Evolutionary conservation across 129 eudicot genomes (phyloP).

Genomic region (Chrysanthemum seticuspe): DNA sequence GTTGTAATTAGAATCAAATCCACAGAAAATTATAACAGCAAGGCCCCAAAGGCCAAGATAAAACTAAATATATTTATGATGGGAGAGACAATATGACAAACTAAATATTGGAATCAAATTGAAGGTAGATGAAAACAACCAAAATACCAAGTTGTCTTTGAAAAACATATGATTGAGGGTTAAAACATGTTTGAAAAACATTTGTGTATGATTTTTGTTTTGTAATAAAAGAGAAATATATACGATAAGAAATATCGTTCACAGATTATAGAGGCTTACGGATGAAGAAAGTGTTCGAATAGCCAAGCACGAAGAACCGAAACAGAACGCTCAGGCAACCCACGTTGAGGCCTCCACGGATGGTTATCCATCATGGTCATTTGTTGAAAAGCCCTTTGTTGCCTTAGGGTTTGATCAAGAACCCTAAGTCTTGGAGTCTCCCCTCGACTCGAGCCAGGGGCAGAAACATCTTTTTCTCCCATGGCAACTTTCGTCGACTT

Average conservation of each 20-base stretch:
- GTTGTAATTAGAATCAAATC: slow-evolving; percentile 56
- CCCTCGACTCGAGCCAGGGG: slow-evolving; percentile 75
- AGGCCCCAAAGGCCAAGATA: slow-evolving; percentile 37
- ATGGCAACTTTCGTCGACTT: slow-evolving; percentile 64
- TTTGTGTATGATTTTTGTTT: not conserved
- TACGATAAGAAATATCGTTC: not conserved
- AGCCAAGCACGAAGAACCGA: slow-evolving; percentile 99
- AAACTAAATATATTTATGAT: slow-evolving; percentile 29
- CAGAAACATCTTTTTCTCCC: slow-evolving; percentile 77
- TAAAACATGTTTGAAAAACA: slow-evolving; percentile 1
- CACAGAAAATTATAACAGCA: slow-evolving; percentile 47
- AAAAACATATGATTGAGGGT: slow-evolving; percentile 37
- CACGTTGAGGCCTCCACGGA: slow-evolving; percentile 99
- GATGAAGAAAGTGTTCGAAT: slow-evolving; percentile 97
- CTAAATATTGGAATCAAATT: slow-evolving; percentile 44
- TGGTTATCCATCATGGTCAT: slow-evolving; percentile 92
- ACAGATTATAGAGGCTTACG: slow-evolving; percentile 43
- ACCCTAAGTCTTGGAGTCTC: slow-evolving; percentile 89
- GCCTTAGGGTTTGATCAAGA: slow-evolving; percentile 89
- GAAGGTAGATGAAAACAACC: slow-evolving; percentile 45
- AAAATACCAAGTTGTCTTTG: slow-evolving; percentile 38
- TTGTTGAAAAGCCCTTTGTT: slow-evolving; percentile 91
- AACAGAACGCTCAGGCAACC: slow-evolving; percentile 90
- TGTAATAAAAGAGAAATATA: not conserved
- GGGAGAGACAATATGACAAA: slow-evolving; percentile 42